These are phyloP conservation scores for Gentiana straminea DNA, from an alignment of 257 asterid genomes.

Conservation along the genomic window DNA sequence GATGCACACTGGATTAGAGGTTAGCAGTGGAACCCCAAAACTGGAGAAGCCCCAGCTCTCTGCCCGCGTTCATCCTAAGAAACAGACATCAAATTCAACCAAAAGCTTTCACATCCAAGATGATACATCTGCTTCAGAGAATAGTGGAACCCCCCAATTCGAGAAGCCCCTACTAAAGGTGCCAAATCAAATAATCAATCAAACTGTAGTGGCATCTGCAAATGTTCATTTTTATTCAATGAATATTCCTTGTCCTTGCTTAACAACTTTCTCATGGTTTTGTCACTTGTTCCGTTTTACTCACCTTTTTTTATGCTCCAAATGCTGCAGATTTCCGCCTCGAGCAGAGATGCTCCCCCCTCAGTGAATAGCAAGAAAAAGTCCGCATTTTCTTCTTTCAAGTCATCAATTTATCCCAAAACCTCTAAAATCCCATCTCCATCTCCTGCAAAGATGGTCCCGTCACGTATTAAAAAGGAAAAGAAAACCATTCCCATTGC, in stretches of 20 bases:
- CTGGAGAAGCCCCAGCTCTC: too few species aligned
- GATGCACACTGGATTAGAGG: neutral
- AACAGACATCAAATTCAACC: slow-evolving; percentile 12
- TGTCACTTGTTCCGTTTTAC: neutral
- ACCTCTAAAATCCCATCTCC: slow-evolving; percentile 27
- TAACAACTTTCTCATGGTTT: neutral
- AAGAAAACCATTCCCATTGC: slow-evolving; percentile 18
- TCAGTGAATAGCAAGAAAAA: slow-evolving; percentile 45
- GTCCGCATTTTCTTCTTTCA: slow-evolving; percentile 36
- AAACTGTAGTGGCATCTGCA: neutral
- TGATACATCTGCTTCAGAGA: slow-evolving; percentile 40
- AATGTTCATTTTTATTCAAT: neutral
- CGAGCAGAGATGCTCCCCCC: slow-evolving; percentile 35
- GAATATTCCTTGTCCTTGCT: neutral
- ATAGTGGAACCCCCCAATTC: slow-evolving; percentile 39
- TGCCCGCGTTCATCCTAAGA: slow-evolving; percentile 11
- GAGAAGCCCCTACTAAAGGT: slow-evolving; percentile 82
- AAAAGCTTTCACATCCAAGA: slow-evolving; percentile 19
- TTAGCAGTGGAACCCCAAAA: too few species aligned
- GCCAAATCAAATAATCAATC: neutral
- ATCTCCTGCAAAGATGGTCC: slow-evolving; percentile 32
- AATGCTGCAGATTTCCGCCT: slow-evolving; percentile 28
- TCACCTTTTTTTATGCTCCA: neutral
- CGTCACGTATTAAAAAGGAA: slow-evolving; percentile 45
- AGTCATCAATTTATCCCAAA: slow-evolving; percentile 36